phyloP scores from a whole-genome alignment of 2,329 filamentous ascomycete genomes.

The Chaetomium sp. region DNA sequence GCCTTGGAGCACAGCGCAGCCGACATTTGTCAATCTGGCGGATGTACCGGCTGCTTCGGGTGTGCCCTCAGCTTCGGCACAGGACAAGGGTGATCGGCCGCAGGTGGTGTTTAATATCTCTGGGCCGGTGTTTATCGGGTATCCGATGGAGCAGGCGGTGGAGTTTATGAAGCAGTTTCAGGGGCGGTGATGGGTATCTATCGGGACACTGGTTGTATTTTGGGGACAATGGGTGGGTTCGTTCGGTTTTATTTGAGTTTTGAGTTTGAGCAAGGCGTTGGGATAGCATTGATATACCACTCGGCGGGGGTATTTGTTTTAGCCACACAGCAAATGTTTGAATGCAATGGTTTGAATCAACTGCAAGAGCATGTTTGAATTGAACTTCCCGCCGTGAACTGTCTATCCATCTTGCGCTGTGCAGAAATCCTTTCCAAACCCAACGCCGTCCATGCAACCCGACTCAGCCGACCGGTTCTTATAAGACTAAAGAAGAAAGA shows the following conservation, averaged over 20 bases:
- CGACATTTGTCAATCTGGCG: constrained; percentile 46
- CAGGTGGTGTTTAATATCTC: constrained; percentile 71
- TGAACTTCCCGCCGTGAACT: neutral
- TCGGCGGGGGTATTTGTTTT: neutral
- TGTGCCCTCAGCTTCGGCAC: too few species aligned
- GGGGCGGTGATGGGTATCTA: constrained; percentile 19
- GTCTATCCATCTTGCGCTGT: neutral
- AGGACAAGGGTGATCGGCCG: constrained; percentile 36
- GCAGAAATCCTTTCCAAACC: neutral
- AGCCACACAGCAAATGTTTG: neutral
- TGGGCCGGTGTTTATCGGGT: constrained; percentile 90
- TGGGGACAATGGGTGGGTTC: neutral
- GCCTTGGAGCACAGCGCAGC: constrained; percentile 29
- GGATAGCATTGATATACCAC: neutral
- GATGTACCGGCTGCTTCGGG: constrained; percentile 8
- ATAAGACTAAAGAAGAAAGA: too few species aligned
- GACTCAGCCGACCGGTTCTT: too few species aligned
- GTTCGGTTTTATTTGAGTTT: neutral
- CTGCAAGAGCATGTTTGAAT: neutral
- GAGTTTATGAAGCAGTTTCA: constrained; percentile 61
- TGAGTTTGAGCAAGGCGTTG: constrained; percentile 13
- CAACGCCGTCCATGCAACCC: constrained; percentile 5
- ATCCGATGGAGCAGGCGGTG: constrained; percentile 76
- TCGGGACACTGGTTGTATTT: neutral
- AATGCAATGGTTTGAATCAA: neutral